Base-by-base conservation (phyloP, 768 basidiomycete genomes). In the Krasilnikovozyma curviuscula region DNA sequence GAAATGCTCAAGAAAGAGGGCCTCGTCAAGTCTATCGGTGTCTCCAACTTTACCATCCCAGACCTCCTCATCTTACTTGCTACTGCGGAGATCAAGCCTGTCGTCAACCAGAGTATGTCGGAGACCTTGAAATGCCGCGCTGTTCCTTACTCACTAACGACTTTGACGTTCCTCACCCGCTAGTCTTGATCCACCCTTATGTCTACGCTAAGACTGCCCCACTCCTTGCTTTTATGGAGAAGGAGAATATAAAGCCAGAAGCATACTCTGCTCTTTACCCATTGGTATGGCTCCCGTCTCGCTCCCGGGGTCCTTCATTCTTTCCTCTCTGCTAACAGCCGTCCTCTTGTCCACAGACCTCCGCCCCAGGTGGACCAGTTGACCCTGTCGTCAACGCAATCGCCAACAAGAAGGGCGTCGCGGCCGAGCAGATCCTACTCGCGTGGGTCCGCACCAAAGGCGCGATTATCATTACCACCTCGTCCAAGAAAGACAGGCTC, bases 391-490 rank as follows among this genome's bases (percentile, higher is more conserved):
- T 83, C 8, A 56, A 66, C 13, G 67, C 67, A 16, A 72, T 73
- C 13, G 78, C 78, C 0, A 63, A 67, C 32, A 66, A 73, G 12
- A 63, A 76, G 6, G 69, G 71, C 7, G 72, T 72, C n/a, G 71
- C 72, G 3, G 68, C 75, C 0, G 72, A 71, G 1, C 81, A 83
- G 55, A 74, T 81, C 30, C 64, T 83, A 21, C 71, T 83, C 43
- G 64, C 71, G 1, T 83, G 81, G 81, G 74, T 74, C 2, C 71
- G 68, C 55, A 69, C 71, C 27, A 83, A 83, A 59, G 75, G 75
- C 2, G 64, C 60, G 12, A 55, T 63, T 52, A 58, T 59, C 50
- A 55, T 65, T 31, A 63, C 63, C 44, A 63, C 63, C 23, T 63
- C 61, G 3, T 72, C 72, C 1, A 78, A 60, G 46, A 72, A 71